Percentiles rank a stretch among this genome's conserved stretches.
These are phyloP conservation scores for Crithidia brevicula DNA, from an alignment of 208 protist genomes.

Conservation along the genomic window DNA sequence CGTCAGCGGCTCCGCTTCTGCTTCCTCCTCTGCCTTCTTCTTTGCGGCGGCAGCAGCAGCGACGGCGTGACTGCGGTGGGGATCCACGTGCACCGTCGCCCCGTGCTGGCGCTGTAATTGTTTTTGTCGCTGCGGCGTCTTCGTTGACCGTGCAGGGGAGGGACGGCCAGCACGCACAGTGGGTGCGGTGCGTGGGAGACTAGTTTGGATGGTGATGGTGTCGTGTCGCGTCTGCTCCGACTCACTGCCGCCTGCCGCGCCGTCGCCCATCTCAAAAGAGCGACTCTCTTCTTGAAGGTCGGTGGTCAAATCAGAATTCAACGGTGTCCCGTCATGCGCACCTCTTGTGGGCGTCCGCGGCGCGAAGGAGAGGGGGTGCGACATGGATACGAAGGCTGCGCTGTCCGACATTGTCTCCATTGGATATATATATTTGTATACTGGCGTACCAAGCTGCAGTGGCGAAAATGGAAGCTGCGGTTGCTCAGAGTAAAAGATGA, in stretches of 20 bases:
- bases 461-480: not conserved
- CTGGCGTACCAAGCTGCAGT: no score
- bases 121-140: not conserved
- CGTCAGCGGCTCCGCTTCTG: constrained; percentile 11
- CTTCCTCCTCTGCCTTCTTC: constrained; percentile 9
- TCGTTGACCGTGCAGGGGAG: not conserved
- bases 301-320: not conserved
- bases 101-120: not conserved
- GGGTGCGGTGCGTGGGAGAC: not conserved
- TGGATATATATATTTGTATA: no score
- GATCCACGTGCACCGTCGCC: constrained; percentile 11
- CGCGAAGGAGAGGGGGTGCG: not conserved
- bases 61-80: constrained; percentile 3
- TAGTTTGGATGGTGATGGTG: not conserved
- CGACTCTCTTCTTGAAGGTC: constrained; percentile 7
- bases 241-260: not conserved
- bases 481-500: not conserved
- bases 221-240: not conserved
- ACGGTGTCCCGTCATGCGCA: not conserved
- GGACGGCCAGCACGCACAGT: not conserved
- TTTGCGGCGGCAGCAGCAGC: constrained; percentile 8
- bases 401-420: not conserved
- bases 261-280: constrained; percentile 12
- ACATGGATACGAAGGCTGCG: not conserved
- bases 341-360: not conserved